Percentiles rank a stretch among this genome's conserved stretches.
Conservation (phyloP, 805 yeast species). For the Yarrowia deformans region DNA sequence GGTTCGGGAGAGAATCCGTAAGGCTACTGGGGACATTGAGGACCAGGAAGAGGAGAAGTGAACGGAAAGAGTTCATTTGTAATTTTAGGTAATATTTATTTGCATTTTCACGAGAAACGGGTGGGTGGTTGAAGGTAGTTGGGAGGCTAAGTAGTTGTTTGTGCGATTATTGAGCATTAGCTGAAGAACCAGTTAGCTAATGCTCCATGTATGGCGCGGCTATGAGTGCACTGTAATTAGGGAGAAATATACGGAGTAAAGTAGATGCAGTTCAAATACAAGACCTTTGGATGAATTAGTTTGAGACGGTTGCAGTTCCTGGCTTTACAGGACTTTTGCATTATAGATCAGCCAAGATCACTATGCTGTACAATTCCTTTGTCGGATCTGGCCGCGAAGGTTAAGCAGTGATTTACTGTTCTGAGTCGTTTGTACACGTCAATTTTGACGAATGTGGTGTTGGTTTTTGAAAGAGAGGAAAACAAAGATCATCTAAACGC, state of each 20-base stretch:
- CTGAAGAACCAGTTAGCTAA: no score
- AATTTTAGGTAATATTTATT: slow-evolving; percentile 25
- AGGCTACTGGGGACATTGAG: slow-evolving; percentile 17
- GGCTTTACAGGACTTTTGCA: no score
- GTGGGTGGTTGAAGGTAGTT: no score
- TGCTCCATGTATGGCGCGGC: no score
- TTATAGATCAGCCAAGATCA: background rate
- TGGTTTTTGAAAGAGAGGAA: no score
- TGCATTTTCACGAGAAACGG: background rate
- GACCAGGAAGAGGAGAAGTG: background rate
- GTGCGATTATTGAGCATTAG: no score
- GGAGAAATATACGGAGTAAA: no score
- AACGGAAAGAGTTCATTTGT: background rate
- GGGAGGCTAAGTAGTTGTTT: no score
- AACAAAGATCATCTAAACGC: background rate
- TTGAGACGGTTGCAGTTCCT: no score
- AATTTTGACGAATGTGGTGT: background rate
- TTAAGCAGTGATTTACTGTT: slow-evolving; percentile 22
- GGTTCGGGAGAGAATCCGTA: slow-evolving; percentile 51
- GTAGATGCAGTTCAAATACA: no score
- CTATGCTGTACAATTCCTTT: background rate
- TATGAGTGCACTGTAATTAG: no score
- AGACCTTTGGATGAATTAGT: no score
- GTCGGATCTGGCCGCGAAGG: background rate
- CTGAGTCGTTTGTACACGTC: background rate